Conservation (phyloP, 1,284 basidiomycete genomes). For the Inonotus obliquus region DNA sequence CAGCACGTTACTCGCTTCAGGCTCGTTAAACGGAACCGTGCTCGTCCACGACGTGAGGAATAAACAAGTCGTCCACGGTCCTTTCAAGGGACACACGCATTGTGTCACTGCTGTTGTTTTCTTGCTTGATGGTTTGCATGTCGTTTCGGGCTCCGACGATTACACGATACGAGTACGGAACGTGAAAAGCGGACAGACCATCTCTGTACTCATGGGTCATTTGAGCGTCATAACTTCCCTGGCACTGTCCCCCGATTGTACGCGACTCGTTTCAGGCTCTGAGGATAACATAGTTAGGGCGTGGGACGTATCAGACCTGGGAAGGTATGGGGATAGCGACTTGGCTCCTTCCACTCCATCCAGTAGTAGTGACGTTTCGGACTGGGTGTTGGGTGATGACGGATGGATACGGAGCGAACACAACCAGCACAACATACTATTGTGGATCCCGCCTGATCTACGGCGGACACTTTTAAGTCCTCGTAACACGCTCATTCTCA, state of each 20-base stretch:
- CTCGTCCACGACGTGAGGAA: not conserved
- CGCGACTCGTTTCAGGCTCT: constrained; percentile 1
- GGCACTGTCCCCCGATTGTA: constrained; percentile 3
- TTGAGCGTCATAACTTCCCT: not conserved
- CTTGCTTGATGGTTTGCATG: constrained; percentile 13
- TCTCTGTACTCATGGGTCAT: not conserved
- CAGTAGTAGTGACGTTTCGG: not conserved
- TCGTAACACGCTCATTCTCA: not conserved
- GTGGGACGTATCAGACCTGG: not conserved
- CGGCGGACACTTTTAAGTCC: not conserved
- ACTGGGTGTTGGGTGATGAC: not conserved
- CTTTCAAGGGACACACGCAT: not conserved
- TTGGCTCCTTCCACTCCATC: not conserved
- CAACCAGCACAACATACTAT: not conserved
- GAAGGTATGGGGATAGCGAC: not conserved
- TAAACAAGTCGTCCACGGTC: not conserved
- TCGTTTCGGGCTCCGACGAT: constrained; percentile 90
- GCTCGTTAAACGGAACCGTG: not conserved
- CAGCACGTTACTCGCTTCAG: not conserved
- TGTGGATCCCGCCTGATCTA: constrained; percentile 3
- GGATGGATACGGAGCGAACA: not conserved
- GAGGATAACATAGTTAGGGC: not conserved
- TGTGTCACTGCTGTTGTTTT: not conserved
- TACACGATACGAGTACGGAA: constrained; percentile 99
- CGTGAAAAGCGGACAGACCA: constrained; percentile 3